A percentile compares a stretch with the other conserved stretches of the same genome.
Conservation (phyloP, 2,329 filamentous ascomycete species). For the Alternaria solani region DNA sequence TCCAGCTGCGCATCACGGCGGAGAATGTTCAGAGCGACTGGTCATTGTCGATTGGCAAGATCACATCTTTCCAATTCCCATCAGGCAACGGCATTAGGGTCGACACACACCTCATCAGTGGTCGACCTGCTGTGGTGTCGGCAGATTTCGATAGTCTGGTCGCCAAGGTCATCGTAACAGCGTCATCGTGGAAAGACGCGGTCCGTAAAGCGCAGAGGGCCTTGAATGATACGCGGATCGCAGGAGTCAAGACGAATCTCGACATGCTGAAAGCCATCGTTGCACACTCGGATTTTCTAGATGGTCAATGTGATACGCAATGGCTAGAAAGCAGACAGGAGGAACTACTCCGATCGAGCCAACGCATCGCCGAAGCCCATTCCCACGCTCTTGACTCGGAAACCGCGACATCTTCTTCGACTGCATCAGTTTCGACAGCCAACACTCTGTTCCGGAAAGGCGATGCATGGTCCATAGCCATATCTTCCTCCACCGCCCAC, state of each 20-base stretch:
- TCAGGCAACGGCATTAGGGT: slow-evolving; percentile 65
- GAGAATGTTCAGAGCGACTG: slow-evolving; percentile 64
- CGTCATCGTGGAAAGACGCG: slow-evolving; percentile 60
- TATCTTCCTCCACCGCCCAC: slow-evolving; percentile 46
- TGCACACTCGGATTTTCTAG: slow-evolving; percentile 59
- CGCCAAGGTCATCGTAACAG: slow-evolving; percentile 67
- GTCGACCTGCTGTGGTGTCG: slow-evolving; percentile 56
- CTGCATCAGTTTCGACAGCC: slow-evolving; percentile 24
- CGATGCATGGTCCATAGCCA: slow-evolving; percentile 64
- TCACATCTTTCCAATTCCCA: slow-evolving; percentile 63
- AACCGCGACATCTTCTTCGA: slow-evolving; percentile 6
- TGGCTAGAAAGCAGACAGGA: slow-evolving; percentile 65
- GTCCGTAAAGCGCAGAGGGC: slow-evolving; percentile 64
- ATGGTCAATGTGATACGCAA: slow-evolving; percentile 61
- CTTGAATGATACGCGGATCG: slow-evolving; percentile 63
- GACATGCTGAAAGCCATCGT: slow-evolving; percentile 64
- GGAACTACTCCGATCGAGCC: slow-evolving; percentile 47
- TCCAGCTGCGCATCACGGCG: slow-evolving; percentile 66
- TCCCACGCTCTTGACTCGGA: not conserved
- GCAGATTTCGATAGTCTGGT: slow-evolving; percentile 67
- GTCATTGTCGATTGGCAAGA: slow-evolving; percentile 67
- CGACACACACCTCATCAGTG: slow-evolving; percentile 62
- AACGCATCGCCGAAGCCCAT: slow-evolving; percentile 5
- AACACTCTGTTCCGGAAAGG: slow-evolving; percentile 64
- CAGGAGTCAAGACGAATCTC: slow-evolving; percentile 67